phyloP scores from a whole-genome alignment of 352 stramenopile genomes.

The Phytophthora boehmeriae region DNA sequence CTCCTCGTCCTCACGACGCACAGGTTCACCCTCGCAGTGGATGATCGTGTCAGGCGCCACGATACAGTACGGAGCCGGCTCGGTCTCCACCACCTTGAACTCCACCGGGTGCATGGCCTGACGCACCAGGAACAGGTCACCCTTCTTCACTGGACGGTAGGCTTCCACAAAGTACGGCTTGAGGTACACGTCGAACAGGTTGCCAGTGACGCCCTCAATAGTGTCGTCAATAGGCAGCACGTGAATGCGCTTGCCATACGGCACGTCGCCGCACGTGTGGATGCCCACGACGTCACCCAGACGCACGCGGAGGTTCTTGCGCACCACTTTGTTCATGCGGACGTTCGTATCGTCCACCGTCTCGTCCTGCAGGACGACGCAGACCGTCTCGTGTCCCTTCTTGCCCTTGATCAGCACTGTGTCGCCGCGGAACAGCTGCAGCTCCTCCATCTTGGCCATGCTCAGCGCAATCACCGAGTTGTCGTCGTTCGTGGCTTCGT shows the following conservation, averaged over 20 bases:
- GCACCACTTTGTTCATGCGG: conserved; percentile 99
- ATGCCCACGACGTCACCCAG: conserved; percentile 99
- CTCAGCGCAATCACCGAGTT: conserved; percentile 96
- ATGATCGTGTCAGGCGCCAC: conserved; percentile 99
- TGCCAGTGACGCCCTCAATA: conserved; percentile 99
- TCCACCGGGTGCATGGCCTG: conserved; percentile 99
- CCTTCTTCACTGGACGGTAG: conserved; percentile 99
- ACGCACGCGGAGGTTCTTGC: conserved; percentile 98
- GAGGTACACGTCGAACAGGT: conserved; percentile 99
- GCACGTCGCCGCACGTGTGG: conserved; percentile 96
- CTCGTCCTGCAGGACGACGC: conserved; percentile 98
- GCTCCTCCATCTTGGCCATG: conserved; percentile 98
- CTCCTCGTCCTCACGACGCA: conserved; percentile 99
- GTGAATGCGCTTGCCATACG: conserved; percentile 98
- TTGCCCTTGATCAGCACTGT: conserved; percentile 99
- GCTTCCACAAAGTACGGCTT: conserved; percentile 99
- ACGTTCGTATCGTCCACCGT: conserved; percentile 97
- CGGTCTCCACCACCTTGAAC: conserved; percentile 99
- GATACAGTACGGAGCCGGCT: conserved; percentile 98
- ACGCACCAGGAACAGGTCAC: conserved; percentile 98
- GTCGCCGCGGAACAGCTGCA: conserved; percentile 99
- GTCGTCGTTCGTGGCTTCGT: conserved; percentile 98
- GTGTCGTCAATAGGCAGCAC: conserved; percentile 99
- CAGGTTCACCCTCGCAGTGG: conserved; percentile 98
- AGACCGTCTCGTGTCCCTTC: conserved; percentile 98